Evolutionary conservation across 257 asterid genomes (phyloP), one percentile per base, ranked within the genome.

Genomic region (Voacanga thouarsii): DNA sequence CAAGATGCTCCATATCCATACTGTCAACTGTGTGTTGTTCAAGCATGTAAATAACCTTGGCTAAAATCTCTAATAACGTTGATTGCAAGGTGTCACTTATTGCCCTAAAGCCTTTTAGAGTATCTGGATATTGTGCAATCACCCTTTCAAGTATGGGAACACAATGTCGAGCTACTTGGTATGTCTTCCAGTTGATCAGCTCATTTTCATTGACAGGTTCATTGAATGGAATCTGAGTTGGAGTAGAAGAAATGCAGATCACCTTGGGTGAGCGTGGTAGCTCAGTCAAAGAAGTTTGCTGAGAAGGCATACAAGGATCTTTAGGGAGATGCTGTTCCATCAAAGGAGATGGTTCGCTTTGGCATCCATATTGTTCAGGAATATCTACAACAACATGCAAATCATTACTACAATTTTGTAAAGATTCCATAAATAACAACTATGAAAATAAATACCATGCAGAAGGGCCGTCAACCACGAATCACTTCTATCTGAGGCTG

Each of bases 141-240:
- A 75, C 60, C 66, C 80, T 80, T 6, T 49, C 47, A 72, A 68
- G 80, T 75, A 70, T 69, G 49, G 83, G 76, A 69, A 80, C 43
- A 57, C 73, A 43, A 56, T 77, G 72, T 44, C 63, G 72, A 47
- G 83, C 73, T 75, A 80, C 79, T 53, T 21, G 49, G 73, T 80
- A 75, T 14, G 72, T 39, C 63, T 19, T 57, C 83, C 83, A 80
- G 24, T 75, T 60, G 23, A 80, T 61, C 61, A 50, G 64, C 70
- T 75, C 83, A 0, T 80, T 74, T 28, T 72, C 77, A 68, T 64
- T 75, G 47, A 76, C 73, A 23, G 71, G 77, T 47, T 77, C 83
- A 75, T 33, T 24, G 14, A 30, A 74, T 14, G 83, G 76, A 44
- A 80, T 80, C 28, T 53, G 76, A 47, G 44, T 79, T 55, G 57